Base-by-base conservation (phyloP, 257 asterid species). In the Petunia axillaris region DNA sequence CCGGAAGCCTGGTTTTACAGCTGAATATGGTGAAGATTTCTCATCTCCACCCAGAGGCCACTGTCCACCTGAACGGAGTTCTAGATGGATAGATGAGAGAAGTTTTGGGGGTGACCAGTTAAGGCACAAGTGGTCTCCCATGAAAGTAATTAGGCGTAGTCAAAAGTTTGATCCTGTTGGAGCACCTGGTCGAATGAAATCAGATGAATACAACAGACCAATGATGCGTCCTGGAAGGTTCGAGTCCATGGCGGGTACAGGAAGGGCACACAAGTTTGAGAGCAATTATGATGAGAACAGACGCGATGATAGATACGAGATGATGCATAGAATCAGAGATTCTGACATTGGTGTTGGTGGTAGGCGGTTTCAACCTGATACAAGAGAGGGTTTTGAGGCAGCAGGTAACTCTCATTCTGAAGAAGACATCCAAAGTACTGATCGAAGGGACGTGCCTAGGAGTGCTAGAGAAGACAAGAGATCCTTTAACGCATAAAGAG, bases 101-200 rank as follows among this genome's bases (percentile, higher is more conserved):
- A 82, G 79, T 82, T 87, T 85, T 82, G 82, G 64, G 15, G 92
- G 86, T 25, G 81, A 81, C 82, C 81, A 87, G 73, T 36, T 76
- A 14, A 87, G 92, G 82, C 88, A 84, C 16, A 81, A 91, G 75
- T 88, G 95, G 85, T 88, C 94, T 46, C 94, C 96, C 0, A 84
- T 82, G 16, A 88, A 91, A 77, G 74, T 54, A 65, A 88, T 86
- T 1, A 88, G 88, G 85, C 85, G 83, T 62, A 57, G 50, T 80
- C 90, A 85, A 37, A 88, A 90, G 82, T 85, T 87, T 44, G 91
- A 89, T 84, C 64, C 81, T 35, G 66, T 39, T 63, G 86, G 87
- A 66, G 70, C 89, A 35, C 80, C 86, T 3, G 90, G 93, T 40
- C 84, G 85, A 43, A 62, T 81, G 64, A 90, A 89, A 82, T 81